Percentiles rank a stretch among this genome's conserved stretches.
Conservation (phyloP, 2,329 filamentous ascomycete genomes). For the Didymella pinodella region DNA sequence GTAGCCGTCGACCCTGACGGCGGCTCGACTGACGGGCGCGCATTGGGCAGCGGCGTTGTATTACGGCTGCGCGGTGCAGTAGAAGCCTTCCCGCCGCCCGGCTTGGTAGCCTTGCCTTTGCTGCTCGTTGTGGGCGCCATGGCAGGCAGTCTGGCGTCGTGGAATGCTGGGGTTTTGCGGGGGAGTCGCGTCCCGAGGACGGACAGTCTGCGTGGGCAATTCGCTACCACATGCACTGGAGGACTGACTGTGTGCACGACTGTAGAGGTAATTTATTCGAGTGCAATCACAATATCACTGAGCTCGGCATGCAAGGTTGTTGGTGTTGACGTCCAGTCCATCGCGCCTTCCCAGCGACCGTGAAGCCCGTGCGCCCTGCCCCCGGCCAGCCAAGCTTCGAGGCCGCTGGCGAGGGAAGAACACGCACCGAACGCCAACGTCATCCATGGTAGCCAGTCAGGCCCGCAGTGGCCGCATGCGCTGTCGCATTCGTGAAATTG, state of each 20-base stretch:
- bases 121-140: conserved; percentile 50
- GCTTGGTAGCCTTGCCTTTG: conserved; percentile 62
- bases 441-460: not conserved
- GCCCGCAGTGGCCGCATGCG: not conserved
- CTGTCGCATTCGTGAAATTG: not conserved
- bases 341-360: conserved; percentile 2
- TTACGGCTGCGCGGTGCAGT: conserved; percentile 69
- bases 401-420: not conserved
- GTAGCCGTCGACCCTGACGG: conserved; percentile 54
- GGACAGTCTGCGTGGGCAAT: conserved; percentile 1
- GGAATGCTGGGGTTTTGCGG: conserved; percentile 8
- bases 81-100: conserved; percentile 39
- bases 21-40: conserved; percentile 57
- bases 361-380: conserved; percentile 1
- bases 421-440: conserved; percentile 4
- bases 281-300: not conserved
- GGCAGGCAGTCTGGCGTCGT: conserved; percentile 5
- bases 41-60: conserved; percentile 72
- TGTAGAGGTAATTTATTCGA: not conserved
- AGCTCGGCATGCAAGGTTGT: not conserved
- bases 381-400: conserved; percentile 4
- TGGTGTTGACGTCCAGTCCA: not conserved
- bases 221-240: conserved; percentile 5
- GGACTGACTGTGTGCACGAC: not conserved
- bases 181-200: conserved; percentile 14